These are phyloP conservation scores for Orbilia quercus DNA, from an alignment of 2,329 filamentous ascomycete genomes.

Conservation along the genomic window DNA sequence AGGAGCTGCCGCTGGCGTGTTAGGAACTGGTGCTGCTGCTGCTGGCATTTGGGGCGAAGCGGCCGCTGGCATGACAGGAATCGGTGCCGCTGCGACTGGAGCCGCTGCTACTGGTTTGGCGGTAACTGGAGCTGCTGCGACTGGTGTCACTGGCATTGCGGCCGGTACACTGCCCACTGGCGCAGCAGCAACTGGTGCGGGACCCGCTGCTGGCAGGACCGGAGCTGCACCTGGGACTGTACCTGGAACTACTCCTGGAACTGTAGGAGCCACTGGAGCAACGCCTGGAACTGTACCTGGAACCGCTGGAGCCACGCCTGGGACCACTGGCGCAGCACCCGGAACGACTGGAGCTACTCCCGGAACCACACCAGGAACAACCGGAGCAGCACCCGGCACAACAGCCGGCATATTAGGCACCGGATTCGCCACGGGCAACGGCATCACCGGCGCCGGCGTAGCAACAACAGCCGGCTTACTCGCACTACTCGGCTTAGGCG, in stretches of 20 bases:
- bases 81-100: neutral
- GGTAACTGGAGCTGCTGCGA: neutral
- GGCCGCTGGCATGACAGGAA: no score
- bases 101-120: neutral
- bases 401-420: neutral
- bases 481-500: neutral
- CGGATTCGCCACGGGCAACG: neutral
- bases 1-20: neutral
- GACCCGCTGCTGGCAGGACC: neutral
- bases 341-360: no score
- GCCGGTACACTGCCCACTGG: neutral
- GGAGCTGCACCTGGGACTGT: neutral
- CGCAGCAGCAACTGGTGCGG: neutral
- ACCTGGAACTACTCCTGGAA: neutral
- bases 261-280: no score
- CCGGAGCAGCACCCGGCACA: neutral
- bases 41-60: no score
- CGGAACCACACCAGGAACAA: neutral
- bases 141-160: neutral
- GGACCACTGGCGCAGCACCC: no score
- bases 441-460: neutral
- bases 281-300: neutral
- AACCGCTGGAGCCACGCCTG: neutral
- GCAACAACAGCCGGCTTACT: neutral
- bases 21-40: neutral